Evolutionary conservation across 1,139 yeast species (phyloP), one percentile per base, ranked within the genome.

Genomic region (Lodderomyces parapsilosis): DNA sequence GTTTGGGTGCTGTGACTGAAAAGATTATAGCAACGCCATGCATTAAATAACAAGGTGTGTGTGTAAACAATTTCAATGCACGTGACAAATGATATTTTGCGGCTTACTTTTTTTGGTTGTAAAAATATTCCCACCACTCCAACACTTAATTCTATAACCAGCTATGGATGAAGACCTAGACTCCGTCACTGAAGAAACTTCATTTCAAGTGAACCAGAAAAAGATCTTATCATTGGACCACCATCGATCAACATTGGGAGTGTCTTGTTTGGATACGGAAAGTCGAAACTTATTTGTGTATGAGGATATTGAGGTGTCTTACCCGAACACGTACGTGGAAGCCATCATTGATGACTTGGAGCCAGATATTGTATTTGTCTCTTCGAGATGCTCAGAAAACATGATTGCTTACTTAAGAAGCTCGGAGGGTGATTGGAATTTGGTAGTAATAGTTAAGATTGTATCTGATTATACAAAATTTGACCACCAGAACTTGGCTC

Each of bases 1-100:
- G 83, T 18, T 59, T 88, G 43, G 96, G 96, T 6, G 78, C 74
- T 42, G 68, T 86, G 0, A 71, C 75, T 14, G 77, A 78, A 24
- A 81, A 81, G 57, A 65, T 83, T 47, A 69, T 80, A 24, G 79
- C 76, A 9, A 74, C 81, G 1, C 84, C 85, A 4, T 49, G 40
- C 40, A 49, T 49, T 45, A 39, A 39, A 24, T 42, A 41, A 41
- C 4, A 5, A n/a, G 11, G 6, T 11, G 8, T 25, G 15, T 34
- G 27, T 20, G 19, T 22, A 34, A 13, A 9, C 14, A 34, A 22
- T n/a, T n/a, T 30, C 11, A 15, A 13, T 30, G n/a, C 33, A 13
- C n/a, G n/a, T n/a, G n/a, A n/a, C n/a, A n/a, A n/a, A n/a, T n/a
- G n/a, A n/a, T n/a, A n/a, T n/a, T n/a, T n/a, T n/a, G n/a, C n/a